Conservation (phyloP, 2,329 filamentous ascomycete species). For the Colletotrichum liaoningense region DNA sequence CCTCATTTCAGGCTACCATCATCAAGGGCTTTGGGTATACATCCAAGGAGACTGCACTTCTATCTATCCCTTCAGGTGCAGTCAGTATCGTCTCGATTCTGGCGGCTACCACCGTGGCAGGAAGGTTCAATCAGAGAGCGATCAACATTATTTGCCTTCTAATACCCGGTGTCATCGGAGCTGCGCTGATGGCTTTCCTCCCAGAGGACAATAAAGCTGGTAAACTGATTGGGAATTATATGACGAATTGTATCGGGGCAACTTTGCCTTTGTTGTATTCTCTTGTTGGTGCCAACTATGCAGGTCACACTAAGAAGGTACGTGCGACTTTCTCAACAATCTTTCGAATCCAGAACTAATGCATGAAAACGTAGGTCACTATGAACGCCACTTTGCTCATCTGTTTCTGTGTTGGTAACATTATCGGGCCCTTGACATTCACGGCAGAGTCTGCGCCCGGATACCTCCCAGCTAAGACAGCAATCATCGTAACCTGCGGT, state of each 20-base stretch:
- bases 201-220: constrained; percentile 55
- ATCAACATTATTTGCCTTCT: constrained; percentile 57
- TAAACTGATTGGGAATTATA: constrained; percentile 72
- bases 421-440: constrained; percentile 75
- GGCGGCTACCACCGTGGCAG: constrained; percentile 67
- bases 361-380: constrained; percentile 50
- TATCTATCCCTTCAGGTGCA: constrained; percentile 76
- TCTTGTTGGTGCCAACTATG: constrained; percentile 78
- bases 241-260: constrained; percentile 74
- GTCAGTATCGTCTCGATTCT: constrained; percentile 71
- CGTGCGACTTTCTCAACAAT: background rate
- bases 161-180: constrained; percentile 54
- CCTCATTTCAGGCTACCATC: constrained; percentile 74
- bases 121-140: constrained; percentile 57
- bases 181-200: constrained; percentile 67
- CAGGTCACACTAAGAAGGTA: constrained; percentile 72
- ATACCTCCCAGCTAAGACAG: constrained; percentile 68
- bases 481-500: constrained; percentile 66
- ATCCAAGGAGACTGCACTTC: constrained; percentile 66
- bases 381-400: constrained; percentile 59
- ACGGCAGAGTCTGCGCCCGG: constrained; percentile 65
- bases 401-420: constrained; percentile 62
- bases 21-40: constrained; percentile 71
- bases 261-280: constrained; percentile 74
- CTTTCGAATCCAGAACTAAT: too few species aligned